Conservation (phyloP, 495 filamentous ascomycete genomes). For the Daldinia vernicosa region DNA sequence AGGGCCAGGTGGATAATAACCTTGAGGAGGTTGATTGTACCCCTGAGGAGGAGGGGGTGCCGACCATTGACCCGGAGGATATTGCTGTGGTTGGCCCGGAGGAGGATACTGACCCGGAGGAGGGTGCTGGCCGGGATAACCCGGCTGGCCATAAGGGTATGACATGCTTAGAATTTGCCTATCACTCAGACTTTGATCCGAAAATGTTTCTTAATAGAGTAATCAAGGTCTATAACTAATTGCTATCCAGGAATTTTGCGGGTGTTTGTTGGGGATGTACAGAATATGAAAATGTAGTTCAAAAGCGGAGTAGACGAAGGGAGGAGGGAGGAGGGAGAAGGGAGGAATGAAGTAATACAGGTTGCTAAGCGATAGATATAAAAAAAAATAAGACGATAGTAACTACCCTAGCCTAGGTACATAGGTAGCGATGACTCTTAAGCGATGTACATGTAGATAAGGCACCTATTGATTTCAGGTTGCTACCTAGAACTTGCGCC, state of each 20-base stretch:
- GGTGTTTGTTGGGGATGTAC: not conserved
- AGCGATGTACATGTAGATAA: too few relatives aligned
- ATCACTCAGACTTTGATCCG: not conserved
- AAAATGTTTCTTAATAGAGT: not conserved
- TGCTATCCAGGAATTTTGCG: not conserved
- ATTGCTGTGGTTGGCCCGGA: conserved; percentile 46
- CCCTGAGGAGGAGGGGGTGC: conserved; percentile 22
- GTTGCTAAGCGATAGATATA: not conserved
- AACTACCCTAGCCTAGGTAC: not conserved
- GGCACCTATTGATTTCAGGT: not conserved
- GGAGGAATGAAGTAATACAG: not conserved
- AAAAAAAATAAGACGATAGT: not conserved
- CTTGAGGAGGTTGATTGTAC: conserved; percentile 28
- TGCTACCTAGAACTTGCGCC: conserved; percentile 24
- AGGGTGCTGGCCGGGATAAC: conserved; percentile 38
- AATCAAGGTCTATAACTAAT: not conserved
- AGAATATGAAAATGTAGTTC: not conserved
- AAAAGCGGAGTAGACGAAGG: conserved; percentile 1
- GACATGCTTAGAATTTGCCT: conserved; percentile 30
- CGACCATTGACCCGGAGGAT: conserved; percentile 48
- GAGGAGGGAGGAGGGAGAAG: too few relatives aligned
- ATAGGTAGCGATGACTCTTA: too few relatives aligned
- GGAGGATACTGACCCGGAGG: conserved; percentile 47
- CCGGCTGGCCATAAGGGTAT: conserved; percentile 36
- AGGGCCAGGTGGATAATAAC: not conserved